Base-by-base conservation (phyloP, 2,329 filamentous ascomycete species). In the Fusarium luffae region DNA sequence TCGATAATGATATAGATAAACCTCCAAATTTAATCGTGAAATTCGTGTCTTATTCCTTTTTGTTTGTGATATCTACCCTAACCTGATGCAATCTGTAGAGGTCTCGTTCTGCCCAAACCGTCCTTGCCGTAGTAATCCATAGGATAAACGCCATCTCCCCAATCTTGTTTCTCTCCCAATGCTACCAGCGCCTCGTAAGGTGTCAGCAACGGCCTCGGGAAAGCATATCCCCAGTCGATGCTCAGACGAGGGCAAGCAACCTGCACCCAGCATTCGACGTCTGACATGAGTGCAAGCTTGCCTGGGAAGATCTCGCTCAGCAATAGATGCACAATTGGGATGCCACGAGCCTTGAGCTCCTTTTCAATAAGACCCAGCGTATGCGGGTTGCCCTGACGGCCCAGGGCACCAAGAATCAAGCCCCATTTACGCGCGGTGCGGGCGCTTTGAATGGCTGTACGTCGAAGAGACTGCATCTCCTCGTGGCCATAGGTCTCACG, bases 181-280 rank as follows among this genome's bases (percentile, higher is more conserved):
- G 93, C 93, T 34, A 99, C 90, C 63, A 98, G 86, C 9, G 96
- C 96, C 82, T 99, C 96, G 74, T 99, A 98, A 3, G 96, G 95
- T 54, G 95, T 98, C 77, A 99, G 80, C 62, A 99, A 79, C 49
- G 96, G 96, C 48, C 93, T 83, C 2, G 93, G 88, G 77, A 99
- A 99, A 1, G 96, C 96, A 82, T 98, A 98, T 0, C 96, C 96
- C 96, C 96, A 99, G 81, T 99, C 96, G 72, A 99, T 99, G 79
- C 95, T 98, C 78, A 99, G 78, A 51, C 96, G 85, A n/a, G 96
- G 96, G 81, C 96, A 99, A 7, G 96, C 96, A 52, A 99, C 94
- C 81, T 99, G 96, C 41, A 99, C 95, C 96, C 96, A 99, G 74
- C 94, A 97, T 77, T 98, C 95, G 4, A 99, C 93, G 76, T 98